These are phyloP conservation scores for Coelastrella sp. DNA, from an alignment of 139 green algal species.

Conservation along the genomic window DNA sequence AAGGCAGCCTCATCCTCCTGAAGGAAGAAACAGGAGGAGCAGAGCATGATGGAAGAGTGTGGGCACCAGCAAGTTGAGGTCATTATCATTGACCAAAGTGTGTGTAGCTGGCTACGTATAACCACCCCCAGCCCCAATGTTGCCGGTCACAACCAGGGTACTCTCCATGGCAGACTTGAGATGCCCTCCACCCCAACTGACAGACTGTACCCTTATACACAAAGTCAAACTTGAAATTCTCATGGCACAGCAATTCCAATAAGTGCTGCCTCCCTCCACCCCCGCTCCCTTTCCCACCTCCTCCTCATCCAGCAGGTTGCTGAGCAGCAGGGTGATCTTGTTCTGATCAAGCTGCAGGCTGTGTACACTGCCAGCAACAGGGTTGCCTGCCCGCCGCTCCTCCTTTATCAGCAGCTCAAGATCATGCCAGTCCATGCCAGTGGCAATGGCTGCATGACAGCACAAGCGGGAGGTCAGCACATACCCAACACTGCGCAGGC, in stretches of 20 bases:
- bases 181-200: too few relatives aligned
- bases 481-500: neutral
- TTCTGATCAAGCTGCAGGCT: conserved; percentile 83
- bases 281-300: conserved; percentile 55
- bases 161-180: too few relatives aligned
- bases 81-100: neutral
- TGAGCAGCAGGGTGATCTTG: conserved; percentile 85
- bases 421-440: conserved; percentile 93
- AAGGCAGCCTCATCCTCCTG: conserved; percentile 62
- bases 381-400: conserved; percentile 89
- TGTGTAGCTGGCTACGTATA: neutral
- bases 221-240: too few relatives aligned
- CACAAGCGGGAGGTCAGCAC: neutral
- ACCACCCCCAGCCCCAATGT: too few relatives aligned
- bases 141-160: too few relatives aligned
- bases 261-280: neutral
- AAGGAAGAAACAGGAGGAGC: neutral
- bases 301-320: conserved; percentile 80
- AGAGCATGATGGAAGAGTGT: neutral
- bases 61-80: neutral
- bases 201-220: too few relatives aligned
- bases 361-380: conserved; percentile 86
- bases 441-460: conserved; percentile 22
- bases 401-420: conserved; percentile 80
- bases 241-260: neutral